Conservation (phyloP, 768 basidiomycete species). For the Polyporus arcularius region DNA sequence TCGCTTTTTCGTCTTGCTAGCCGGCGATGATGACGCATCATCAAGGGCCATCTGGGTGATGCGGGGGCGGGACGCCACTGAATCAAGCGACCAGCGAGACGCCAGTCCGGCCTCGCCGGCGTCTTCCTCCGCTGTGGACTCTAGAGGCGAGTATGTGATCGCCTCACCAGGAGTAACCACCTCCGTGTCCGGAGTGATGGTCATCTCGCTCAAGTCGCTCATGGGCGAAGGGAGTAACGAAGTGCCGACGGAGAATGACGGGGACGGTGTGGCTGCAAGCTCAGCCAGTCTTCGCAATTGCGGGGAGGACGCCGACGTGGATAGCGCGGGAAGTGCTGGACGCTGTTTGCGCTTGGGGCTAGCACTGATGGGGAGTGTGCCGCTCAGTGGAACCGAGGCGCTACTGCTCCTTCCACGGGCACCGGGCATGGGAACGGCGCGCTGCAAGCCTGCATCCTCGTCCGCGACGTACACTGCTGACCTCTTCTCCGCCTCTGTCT, state of each 20-base stretch:
- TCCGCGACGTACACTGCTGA: constrained; percentile 25
- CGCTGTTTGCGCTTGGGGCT: constrained; percentile 21
- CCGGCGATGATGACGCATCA: constrained; percentile 19
- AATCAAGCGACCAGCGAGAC: constrained; percentile 33
- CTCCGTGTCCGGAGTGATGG: constrained; percentile 8
- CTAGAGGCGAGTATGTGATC: constrained; percentile 12
- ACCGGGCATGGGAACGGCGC: not conserved
- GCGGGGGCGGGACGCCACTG: constrained; percentile 23
- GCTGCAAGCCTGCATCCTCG: not conserved
- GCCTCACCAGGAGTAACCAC: constrained; percentile 13
- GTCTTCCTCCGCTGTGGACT: constrained; percentile 2
- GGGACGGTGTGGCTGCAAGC: constrained; percentile 24
- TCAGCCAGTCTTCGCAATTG: constrained; percentile 27
- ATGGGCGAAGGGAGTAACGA: constrained; percentile 14
- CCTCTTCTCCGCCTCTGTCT: constrained; percentile 25
- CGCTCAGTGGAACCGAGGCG: constrained; percentile 11
- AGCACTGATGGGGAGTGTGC: constrained; percentile 9
- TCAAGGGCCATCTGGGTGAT: constrained; percentile 14
- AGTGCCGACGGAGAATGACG: constrained; percentile 8
- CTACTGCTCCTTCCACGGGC: constrained; percentile 17
- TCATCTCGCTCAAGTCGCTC: constrained; percentile 16
- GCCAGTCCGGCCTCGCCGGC: constrained; percentile 14
- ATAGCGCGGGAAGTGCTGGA: constrained; percentile 23
- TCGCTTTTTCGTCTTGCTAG: constrained; percentile 24
- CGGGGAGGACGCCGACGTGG: constrained; percentile 28